These are phyloP conservation scores for Cadophora sp. DNA, from an alignment of 2,329 filamentous ascomycete genomes.

Conservation along the genomic window DNA sequence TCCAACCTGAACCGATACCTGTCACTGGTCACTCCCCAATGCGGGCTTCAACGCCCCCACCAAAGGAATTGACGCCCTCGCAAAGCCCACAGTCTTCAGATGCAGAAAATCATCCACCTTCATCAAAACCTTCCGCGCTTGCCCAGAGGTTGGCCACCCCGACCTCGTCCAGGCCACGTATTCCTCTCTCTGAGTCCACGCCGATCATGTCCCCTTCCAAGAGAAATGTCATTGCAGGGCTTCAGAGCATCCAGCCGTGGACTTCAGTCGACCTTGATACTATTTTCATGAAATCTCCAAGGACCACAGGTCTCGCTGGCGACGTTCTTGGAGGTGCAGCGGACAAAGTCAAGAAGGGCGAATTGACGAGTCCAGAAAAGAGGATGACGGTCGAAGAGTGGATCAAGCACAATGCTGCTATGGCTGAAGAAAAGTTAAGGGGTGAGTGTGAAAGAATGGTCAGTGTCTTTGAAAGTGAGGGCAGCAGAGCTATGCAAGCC, in stretches of 20 bases:
- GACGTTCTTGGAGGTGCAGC: slow-evolving; percentile 43
- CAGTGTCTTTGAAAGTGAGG: slow-evolving; percentile 82
- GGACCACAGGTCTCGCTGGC: slow-evolving; percentile 42
- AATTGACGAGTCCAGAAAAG: slow-evolving; percentile 78
- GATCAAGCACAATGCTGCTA: slow-evolving; percentile 81
- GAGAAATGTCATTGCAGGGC: slow-evolving; percentile 60
- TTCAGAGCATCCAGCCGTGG: slow-evolving; percentile 70
- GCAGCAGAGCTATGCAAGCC: slow-evolving; percentile 75
- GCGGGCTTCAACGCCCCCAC: slow-evolving; percentile 53
- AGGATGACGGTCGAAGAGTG: slow-evolving; percentile 94
- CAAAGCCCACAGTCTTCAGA: slow-evolving; percentile 79
- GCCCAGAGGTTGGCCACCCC: slow-evolving; percentile 34
- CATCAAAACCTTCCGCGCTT: slow-evolving; percentile 59
- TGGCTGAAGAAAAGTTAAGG: slow-evolving; percentile 81
- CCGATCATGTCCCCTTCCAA: slow-evolving; percentile 66
- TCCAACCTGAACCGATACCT: slow-evolving; percentile 15
- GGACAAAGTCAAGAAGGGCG: slow-evolving; percentile 61
- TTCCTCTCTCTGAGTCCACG: slow-evolving; percentile 54
- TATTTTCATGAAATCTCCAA: slow-evolving; percentile 61
- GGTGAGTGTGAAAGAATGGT: slow-evolving; percentile 86
- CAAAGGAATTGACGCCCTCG: slow-evolving; percentile 66
- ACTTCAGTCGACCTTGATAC: slow-evolving; percentile 76
- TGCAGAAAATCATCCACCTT: slow-evolving; percentile 80
- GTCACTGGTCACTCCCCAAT: slow-evolving; percentile 24
- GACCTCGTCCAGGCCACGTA: slow-evolving; percentile 49